Conservation (phyloP, 176 grass and related monocot species). For the Rhipidocladum racemiflorum region DNA sequence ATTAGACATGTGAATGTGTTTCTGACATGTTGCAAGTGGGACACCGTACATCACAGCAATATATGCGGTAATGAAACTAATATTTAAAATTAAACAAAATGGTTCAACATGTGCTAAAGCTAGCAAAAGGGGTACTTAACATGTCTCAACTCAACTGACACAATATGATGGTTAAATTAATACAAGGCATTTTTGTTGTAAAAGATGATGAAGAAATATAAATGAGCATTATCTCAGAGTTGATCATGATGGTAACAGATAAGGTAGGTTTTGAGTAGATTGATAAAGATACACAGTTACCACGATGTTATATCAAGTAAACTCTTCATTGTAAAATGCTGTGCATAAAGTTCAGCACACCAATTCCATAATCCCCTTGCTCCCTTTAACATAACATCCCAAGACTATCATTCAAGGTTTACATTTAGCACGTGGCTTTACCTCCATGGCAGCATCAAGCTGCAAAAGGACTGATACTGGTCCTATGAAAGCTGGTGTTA, state of each 20-base stretch:
- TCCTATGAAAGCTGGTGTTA: constrained; percentile 69
- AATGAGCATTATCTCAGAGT: neutral
- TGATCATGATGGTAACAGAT: constrained; percentile 7
- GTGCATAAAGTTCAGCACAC: neutral
- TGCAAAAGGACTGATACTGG: constrained; percentile 86
- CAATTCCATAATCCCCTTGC: constrained; percentile 4
- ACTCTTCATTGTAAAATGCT: constrained; percentile 2
- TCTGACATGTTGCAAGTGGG: neutral
- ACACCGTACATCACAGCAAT: neutral
- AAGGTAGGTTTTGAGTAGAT: neutral
- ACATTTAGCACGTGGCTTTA: constrained; percentile 37
- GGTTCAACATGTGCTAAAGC: neutral
- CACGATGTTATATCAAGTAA: neutral
- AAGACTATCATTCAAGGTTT: constrained; percentile 9
- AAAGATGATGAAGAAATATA: neutral
- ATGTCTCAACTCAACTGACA: neutral
- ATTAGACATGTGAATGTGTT: neutral
- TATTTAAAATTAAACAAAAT: neutral
- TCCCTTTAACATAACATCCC: constrained; percentile 13
- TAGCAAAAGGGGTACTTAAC: neutral
- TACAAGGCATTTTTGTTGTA: constrained; percentile 3
- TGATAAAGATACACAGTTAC: neutral
- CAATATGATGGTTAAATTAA: neutral
- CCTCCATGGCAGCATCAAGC: constrained; percentile 83
- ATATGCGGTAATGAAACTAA: neutral